Conservation (phyloP, 2,329 filamentous ascomycete species). For the Beauveria rudraprayagi region DNA sequence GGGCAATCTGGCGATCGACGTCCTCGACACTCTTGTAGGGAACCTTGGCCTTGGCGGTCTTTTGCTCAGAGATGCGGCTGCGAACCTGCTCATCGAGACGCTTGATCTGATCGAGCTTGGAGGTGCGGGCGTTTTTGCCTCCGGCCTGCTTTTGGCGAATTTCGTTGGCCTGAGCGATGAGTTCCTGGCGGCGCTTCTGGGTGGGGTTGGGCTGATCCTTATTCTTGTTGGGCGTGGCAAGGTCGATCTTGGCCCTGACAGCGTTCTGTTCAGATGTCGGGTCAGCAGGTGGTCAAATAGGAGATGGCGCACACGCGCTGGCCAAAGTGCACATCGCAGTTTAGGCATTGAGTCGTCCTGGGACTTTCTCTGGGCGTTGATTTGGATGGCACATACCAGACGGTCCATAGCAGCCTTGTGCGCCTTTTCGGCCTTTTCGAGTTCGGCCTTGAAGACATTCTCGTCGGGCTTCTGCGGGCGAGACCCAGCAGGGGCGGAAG, state of each 20-base stretch:
- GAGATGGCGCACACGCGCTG: background rate
- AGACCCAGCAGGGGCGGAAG: conserved; percentile 31
- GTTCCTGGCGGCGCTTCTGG: conserved; percentile 76
- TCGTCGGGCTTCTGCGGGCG: conserved; percentile 86
- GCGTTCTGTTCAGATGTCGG: conserved; percentile 54
- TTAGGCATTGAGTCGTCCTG: background rate
- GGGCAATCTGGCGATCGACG: conserved; percentile 72
- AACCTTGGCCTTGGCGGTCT: conserved; percentile 71
- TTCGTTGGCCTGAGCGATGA: conserved; percentile 71
- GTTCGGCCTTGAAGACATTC: conserved; percentile 68
- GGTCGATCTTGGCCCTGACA: conserved; percentile 81
- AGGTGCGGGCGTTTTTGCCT: conserved; percentile 73
- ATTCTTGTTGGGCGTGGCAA: conserved; percentile 63
- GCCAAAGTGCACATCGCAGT: background rate
- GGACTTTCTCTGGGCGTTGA: background rate
- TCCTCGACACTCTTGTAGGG: conserved; percentile 84
- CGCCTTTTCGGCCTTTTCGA: conserved; percentile 79
- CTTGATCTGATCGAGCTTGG: conserved; percentile 85
- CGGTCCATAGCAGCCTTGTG: conserved; percentile 66
- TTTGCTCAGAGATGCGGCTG: conserved; percentile 77
- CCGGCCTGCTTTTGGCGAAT: conserved; percentile 83
- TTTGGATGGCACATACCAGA: conserved; percentile 26
- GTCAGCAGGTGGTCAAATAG: conserved; percentile 12
- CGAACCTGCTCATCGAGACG: conserved; percentile 83
- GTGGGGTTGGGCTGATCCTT: conserved; percentile 73